Percentiles rank a stretch among this genome's conserved stretches.
phyloP scores from a whole-genome alignment of 208 protist species.

The Tritrichomonas foetus region DNA sequence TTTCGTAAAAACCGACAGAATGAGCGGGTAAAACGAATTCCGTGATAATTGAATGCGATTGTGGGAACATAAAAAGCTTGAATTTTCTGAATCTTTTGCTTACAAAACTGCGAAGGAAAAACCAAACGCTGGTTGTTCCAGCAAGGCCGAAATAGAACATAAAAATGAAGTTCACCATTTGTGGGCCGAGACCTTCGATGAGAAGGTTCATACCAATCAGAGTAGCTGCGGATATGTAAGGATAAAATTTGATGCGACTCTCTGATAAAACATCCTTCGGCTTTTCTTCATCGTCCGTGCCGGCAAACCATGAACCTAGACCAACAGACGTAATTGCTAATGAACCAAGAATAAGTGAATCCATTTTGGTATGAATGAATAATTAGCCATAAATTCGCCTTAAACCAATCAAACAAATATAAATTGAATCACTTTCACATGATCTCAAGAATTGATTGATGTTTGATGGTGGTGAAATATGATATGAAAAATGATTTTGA shows the following conservation, averaged over 20 bases:
- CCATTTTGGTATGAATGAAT: too few species aligned
- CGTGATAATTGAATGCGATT: neutral
- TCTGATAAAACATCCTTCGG: neutral
- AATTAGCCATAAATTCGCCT: too few species aligned
- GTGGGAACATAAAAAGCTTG: neutral
- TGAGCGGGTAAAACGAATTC: conserved; percentile 25
- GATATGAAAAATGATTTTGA: too few species aligned
- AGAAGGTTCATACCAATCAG: neutral
- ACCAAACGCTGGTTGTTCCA: conserved; percentile 34
- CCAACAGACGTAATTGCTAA: neutral
- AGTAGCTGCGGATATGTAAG: neutral
- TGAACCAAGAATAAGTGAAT: neutral
- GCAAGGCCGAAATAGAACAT: conserved; percentile 19
- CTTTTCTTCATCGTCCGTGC: neutral
- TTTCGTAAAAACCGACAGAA: neutral
- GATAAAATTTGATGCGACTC: neutral
- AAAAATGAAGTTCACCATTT: neutral
- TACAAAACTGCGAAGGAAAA: conserved; percentile 12
- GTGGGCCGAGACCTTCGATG: neutral
- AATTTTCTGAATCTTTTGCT: neutral
- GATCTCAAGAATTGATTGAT: too few species aligned
- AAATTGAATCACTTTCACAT: too few species aligned
- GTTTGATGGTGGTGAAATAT: too few species aligned
- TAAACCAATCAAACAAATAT: too few species aligned
- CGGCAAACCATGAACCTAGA: conserved; percentile 9